Base-by-base conservation (phyloP, 2,329 filamentous ascomycete species). In the Trichoderma sp. region DNA sequence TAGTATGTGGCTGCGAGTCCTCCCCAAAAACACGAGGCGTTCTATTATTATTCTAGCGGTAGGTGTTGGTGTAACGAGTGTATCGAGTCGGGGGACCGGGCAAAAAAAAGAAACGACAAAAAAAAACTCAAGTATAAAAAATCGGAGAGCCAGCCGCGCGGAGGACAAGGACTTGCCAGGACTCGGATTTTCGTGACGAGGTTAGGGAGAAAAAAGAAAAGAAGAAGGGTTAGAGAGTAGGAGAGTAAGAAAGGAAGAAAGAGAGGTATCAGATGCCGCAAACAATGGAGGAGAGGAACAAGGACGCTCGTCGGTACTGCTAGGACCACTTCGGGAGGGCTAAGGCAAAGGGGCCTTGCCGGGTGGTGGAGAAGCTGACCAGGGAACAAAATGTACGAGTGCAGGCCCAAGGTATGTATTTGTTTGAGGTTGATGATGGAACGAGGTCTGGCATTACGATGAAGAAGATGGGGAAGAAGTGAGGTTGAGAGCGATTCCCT, bases 91-190 rank as follows among this genome's bases (percentile, higher is more conserved):
- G 64, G 28, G 34, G 26, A 14, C 11, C n/a, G 34, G 51, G 32
- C 15, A 70, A 56, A 57, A 43, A 24, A 36, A 64, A 24, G 36
- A 67, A 28, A 60, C 3, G 26, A 9, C 60, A 53, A 61, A 62
- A 70, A 24, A 67, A 36, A 61, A 61, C 36, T 60, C 60, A 32
- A 43, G 60, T 28, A 53, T 39, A 71, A 71, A 60, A 62, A 70
- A 64, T 66, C 65, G 61, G 71, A 65, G 65, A 61, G 43, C 57
- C 71, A 72, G 71, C 71, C 67, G 71, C 71, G 71, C 61, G 71
- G 71, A 72, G 56, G 61, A 72, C 71, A 58, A 53, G 14, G 71
- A 70, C 71, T 72, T 70, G 66, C 66, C 68, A 61, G 71, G 71
- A 70, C 65, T 70, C 66, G 39, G 67, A 66, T 21, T 66, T 70